phyloP scores from a whole-genome alignment of 768 basidiomycete species.

The Boletellus ananas region DNA sequence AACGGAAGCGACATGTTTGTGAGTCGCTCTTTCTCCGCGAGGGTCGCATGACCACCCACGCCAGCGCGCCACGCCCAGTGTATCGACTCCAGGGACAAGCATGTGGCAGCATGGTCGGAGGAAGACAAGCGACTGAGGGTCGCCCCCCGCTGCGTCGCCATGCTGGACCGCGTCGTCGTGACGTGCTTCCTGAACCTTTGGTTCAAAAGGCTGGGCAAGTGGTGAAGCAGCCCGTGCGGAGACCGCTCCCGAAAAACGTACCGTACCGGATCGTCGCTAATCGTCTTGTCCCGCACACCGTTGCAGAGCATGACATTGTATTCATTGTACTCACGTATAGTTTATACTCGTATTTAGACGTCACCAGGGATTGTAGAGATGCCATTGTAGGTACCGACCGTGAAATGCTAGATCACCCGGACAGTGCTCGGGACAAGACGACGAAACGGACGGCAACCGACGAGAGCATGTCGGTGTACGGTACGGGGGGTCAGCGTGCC shows the following conservation, averaged over 20 bases:
- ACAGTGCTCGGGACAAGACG: too few species aligned
- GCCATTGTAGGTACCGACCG: too few species aligned
- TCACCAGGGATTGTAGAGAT: not conserved
- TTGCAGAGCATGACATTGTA: conserved; percentile 5
- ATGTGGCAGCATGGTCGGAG: conserved; percentile 46
- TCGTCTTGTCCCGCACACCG: not conserved
- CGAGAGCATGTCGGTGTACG: too few species aligned
- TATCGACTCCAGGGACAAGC: conserved; percentile 45
- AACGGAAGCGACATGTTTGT: conserved; percentile 46
- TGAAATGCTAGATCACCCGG: too few species aligned
- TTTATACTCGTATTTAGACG: conserved; percentile 18
- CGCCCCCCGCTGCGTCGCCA: conserved; percentile 34
- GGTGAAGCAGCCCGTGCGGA: conserved; percentile 29
- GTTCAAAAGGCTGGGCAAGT: conserved; percentile 41
- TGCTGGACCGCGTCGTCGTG: conserved; percentile 50
- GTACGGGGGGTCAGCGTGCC: conserved; percentile 21
- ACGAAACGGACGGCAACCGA: not conserved
- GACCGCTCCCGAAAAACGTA: not conserved
- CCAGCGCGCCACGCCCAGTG: conserved; percentile 33
- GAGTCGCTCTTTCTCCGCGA: conserved; percentile 16
- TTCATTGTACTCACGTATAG: conserved; percentile 18
- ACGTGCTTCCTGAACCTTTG: conserved; percentile 53
- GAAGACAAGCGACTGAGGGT: conserved; percentile 39
- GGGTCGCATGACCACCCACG: not conserved
- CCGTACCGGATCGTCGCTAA: not conserved